These are phyloP conservation scores for Penicillium sp. DNA, from an alignment of 2,329 filamentous ascomycete genomes.

Conservation along the genomic window DNA sequence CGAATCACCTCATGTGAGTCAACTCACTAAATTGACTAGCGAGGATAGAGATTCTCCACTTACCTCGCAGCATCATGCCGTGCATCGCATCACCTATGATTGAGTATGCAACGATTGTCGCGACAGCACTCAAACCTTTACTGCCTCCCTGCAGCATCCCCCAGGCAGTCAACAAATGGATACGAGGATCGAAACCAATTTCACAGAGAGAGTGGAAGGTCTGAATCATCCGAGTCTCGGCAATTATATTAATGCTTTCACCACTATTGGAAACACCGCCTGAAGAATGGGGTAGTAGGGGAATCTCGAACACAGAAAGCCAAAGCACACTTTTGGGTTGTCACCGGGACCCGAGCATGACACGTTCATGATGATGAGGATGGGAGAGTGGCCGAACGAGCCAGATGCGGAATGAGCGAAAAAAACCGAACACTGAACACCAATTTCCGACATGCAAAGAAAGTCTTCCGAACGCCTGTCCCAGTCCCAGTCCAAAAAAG, in stretches of 20 bases:
- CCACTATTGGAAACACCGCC: conserved; percentile 18
- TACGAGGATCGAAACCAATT: neutral
- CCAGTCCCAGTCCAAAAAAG: neutral
- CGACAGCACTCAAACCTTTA: neutral
- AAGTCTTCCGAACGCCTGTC: neutral
- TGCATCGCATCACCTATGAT: too few species aligned
- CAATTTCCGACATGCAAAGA: too few species aligned
- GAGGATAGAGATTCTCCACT: neutral
- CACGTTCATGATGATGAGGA: conserved; percentile 11
- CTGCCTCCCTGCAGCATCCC: neutral
- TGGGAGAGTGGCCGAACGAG: conserved; percentile 16
- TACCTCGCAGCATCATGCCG: neutral
- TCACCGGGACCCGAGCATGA: conserved; percentile 23
- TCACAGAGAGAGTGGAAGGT: neutral
- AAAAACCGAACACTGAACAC: conserved; percentile 7
- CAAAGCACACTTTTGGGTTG: conserved; percentile 24
- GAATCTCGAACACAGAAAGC: conserved; percentile 21
- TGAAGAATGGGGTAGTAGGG: conserved; percentile 1
- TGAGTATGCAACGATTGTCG: neutral
- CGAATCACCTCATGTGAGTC: neutral
- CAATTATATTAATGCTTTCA: conserved; percentile 27
- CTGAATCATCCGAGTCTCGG: conserved; percentile 23
- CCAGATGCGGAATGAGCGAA: conserved; percentile 5
- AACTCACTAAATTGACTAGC: neutral
- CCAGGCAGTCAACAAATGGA: neutral